Evolutionary conservation across 371 early-diverging fungal species (phyloP).

Genomic region (Batrachochytrium dendrobatidis): DNA sequence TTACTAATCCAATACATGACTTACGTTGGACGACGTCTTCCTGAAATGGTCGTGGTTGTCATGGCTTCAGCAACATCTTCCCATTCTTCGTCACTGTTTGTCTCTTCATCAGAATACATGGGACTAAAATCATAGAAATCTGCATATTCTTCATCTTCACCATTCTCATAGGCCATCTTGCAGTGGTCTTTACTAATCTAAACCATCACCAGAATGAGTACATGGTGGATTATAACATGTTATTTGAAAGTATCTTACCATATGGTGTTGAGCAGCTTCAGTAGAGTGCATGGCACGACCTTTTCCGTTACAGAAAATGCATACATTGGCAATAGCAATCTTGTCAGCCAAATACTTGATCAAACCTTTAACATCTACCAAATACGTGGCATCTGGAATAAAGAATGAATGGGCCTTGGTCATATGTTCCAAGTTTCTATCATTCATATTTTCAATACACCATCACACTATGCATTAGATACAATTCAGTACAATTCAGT

Average conservation of each 20-base stretch:
- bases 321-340: conserved; percentile 84
- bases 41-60: neutral
- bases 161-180: conserved; percentile 85
- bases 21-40: conserved; percentile 8
- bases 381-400: conserved; percentile 90
- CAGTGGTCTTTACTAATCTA: conserved; percentile 86
- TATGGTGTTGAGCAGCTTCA: conserved; percentile 90
- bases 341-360: conserved; percentile 90
- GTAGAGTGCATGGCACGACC: conserved; percentile 74
- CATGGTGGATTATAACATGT: neutral
- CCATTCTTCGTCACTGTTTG: conserved; percentile 12
- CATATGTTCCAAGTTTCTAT: conserved; percentile 84
- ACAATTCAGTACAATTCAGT: neutral
- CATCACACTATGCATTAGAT: conserved; percentile 11
- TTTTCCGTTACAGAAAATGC: conserved; percentile 90
- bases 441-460: neutral
- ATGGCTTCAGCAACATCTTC: conserved; percentile 32
- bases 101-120: conserved; percentile 41
- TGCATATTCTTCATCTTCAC: conserved; percentile 80
- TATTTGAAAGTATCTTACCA: conserved; percentile 52
- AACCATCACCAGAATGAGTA: neutral
- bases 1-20: neutral
- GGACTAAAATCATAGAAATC: conserved; percentile 90
- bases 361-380: conserved; percentile 81
- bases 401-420: conserved; percentile 81